Evolutionary conservation across 1,284 basidiomycete genomes (phyloP), one percentile per base, ranked within the genome.

Genomic region (Ceratobasidium sp.): DNA sequence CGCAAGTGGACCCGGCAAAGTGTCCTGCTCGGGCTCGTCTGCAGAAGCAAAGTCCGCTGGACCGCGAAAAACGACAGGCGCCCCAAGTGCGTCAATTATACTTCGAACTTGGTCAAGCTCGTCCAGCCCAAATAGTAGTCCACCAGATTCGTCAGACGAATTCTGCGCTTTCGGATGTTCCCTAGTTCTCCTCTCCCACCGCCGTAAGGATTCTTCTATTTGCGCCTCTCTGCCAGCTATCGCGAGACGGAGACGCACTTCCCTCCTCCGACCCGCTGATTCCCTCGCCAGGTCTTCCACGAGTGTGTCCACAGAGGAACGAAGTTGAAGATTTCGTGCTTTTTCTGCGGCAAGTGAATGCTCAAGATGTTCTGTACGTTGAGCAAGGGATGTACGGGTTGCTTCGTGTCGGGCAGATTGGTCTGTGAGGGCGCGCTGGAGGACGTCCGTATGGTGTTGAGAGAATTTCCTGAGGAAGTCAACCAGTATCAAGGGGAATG

Each of bases 281-380:
- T 95, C 94, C 29, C 91, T 88, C 27, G 90, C 87, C 60, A 93
- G 85, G 63, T 94, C 91, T 66, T 90, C 89, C 0, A 89, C 89
- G 1, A 94, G 84, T 72, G 93, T 91, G 78, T 95, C 93, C 7
- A 95, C 83, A 0, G 89, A 89, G 41, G 80, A 80, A 6, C 90
- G 88, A 15, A 95, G 82, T 29, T 86, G 87, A 24, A 86, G 83
- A 0, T 84, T 82, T 19, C 86, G 85, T 0, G 85, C 80, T 59
- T 83, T 85, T 60, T 87, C 84, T 1, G 83, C 82, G 1, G 86
- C 80, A 1, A 87, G 79, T 0, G 85, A 81, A 1, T 87, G 82
- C 78, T 90, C 86, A 0, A 86, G 78, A 1, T 86, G 81, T 2
- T 83, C 81, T 19, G 86, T 76, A 60, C 86, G 85, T n/a, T 82